Evolutionary conservation across 2,329 filamentous ascomycete genomes (phyloP), one percentile per base, ranked within the genome.

Genomic region (Simplicillium aogashimaense): DNA sequence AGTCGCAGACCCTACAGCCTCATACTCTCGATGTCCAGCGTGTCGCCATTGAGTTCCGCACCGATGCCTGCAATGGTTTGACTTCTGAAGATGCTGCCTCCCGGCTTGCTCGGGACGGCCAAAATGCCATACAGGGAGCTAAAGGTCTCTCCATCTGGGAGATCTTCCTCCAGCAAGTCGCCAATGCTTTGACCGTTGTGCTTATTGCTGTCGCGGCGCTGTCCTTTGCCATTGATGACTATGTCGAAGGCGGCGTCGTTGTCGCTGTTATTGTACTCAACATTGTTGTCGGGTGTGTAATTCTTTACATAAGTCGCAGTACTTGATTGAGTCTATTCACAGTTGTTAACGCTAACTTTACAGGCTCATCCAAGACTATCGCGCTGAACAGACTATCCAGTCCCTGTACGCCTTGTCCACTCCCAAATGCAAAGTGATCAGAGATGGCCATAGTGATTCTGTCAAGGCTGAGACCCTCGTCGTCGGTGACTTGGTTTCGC

Each of bases 131-230:
- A 66, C 76, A 81, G 62, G 76, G 77, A 63, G 76, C 79, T 67
- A 77, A 81, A 64, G 77, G 79, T 61, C 64, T 82, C 64, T 85
- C 81, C 61, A 54, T 81, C 61, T 84, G 80, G 76, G 76, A 82
- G 65, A 83, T 86, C 65, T 72, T 86, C 64, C 61, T 86, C 63
- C 82, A 81, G 56, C 82, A 86, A 66, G 74, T 86, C 51, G 83
- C 81, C 49, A 86, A 86, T 65, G 83, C 81, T 65, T 67, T 86
- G 62, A 86, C 82, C 47, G 69, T 83, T 56, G 79, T 85, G 46
- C 77, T 88, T 50, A 69, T 87, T 49, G 77, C 85, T 53, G 83
- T 84, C 53, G 86, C 85, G 77, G 78, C 76, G 43, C 65, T 78
- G 43, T 78, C 75, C 37, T 83, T 81, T 61, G 75, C 70, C 56